Evolutionary conservation across 208 protist genomes (phyloP), one percentile per base, ranked within the genome.

Genomic region (Crithidia acanthocephali): DNA sequence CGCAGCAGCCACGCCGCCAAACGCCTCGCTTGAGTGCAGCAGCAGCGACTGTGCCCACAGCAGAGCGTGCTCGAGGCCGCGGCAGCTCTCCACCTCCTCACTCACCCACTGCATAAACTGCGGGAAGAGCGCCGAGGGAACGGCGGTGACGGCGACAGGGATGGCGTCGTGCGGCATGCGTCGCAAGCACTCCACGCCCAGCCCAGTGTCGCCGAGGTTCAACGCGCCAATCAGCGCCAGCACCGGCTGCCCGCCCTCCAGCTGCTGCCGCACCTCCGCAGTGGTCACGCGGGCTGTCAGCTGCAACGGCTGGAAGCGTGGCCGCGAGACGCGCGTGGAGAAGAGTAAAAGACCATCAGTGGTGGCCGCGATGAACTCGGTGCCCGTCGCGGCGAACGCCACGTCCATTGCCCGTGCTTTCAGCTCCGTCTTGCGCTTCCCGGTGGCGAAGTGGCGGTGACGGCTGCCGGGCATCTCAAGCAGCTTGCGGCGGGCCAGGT

Each of bases 321-420:
- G 88, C 56, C 90, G 84, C 32, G 81, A 75, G 23, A 93, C 85
- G 9, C 80, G 85, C 2, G 82, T 90, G 32, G 90, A 94, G 76
- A 97, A 97, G 71, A 97, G 83, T 20, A 95, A 78, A 10, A 97
- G 77, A 15, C 92, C 92, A 67, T 93, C 92, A n/a, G 86, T 97
- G 7, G 92, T 97, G 13, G 92, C 92, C 50, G 87, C 88, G 48
- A 94, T 88, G 71, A 97, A 97, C 79, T 95, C 90, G 10, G 79
- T 87, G n/a, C 88, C 92, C 22, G 88, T 93, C 11, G 85, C 76
- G 11, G 90, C 82, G 68, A 97, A 97, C 6, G 83, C 61, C 13
- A 97, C 52, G 48, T 95, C 77, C 83, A 91, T 85, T 10, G 88
- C 85, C 28, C 90, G 92, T 45, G 90, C 92, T 48, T 83, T 83